Evolutionary conservation across 371 early-diverging fungal species (phyloP).

Genomic region (Mortierella sp.): DNA sequence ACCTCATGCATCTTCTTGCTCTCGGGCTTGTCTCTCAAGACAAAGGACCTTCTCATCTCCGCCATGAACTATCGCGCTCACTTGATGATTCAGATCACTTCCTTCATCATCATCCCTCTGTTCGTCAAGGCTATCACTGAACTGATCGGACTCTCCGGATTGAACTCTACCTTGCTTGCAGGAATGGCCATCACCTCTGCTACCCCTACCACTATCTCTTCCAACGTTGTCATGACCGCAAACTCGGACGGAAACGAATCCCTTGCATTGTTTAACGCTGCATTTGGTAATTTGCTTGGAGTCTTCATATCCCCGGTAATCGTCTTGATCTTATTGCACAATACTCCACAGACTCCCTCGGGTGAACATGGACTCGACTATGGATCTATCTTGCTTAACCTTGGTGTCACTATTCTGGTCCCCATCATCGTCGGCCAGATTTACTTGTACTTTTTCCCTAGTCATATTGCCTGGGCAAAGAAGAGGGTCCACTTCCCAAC

Average conservation of each 20-base stretch:
- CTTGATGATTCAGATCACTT: slow-evolving; percentile 72
- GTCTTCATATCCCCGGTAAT: slow-evolving; percentile 82
- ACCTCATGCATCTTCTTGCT: slow-evolving; percentile 79
- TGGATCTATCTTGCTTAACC: slow-evolving; percentile 66
- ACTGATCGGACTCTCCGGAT: slow-evolving; percentile 61
- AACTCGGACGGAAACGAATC: slow-evolving; percentile 81
- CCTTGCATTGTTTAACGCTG: slow-evolving; percentile 76
- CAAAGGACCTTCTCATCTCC: slow-evolving; percentile 69
- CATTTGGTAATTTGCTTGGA: slow-evolving; percentile 79
- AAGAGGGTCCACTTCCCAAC: slow-evolving; percentile 68
- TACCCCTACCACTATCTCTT: slow-evolving; percentile 84
- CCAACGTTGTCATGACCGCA: slow-evolving; percentile 85
- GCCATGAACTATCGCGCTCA: slow-evolving; percentile 74
- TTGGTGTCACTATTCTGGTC: slow-evolving; percentile 73
- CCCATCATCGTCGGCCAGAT: slow-evolving; percentile 78
- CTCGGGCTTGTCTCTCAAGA: slow-evolving; percentile 78
- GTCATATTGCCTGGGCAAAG: slow-evolving; percentile 63
- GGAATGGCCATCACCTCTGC: slow-evolving; percentile 78
- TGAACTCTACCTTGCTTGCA: slow-evolving; percentile 71
- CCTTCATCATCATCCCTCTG: slow-evolving; percentile 73
- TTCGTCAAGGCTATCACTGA: slow-evolving; percentile 72
- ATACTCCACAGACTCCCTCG: slow-evolving; percentile 60
- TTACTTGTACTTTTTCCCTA: slow-evolving; percentile 70
- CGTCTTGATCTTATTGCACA: slow-evolving; percentile 60
- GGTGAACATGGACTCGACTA: slow-evolving; percentile 64